Conservation (phyloP, 176 grass and related monocot species). For the Triticum monococcum region DNA sequence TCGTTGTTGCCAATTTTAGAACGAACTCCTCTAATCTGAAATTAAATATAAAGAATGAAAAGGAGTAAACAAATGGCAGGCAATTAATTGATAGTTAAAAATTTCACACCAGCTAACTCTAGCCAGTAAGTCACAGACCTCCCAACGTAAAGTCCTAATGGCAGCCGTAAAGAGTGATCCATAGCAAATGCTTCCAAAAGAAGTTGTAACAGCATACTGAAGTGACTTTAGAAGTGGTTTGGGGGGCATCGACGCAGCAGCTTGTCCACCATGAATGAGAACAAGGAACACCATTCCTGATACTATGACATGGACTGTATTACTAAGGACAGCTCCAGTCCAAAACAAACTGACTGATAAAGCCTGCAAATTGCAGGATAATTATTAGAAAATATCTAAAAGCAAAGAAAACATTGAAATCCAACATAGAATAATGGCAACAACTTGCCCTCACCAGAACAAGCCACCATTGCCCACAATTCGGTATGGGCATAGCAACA, state of each 20-base stretch:
- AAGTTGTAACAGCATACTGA: conserved; percentile 81
- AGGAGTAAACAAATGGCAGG: background rate
- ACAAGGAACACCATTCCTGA: conserved; percentile 99
- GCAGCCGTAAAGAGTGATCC: conserved; percentile 98
- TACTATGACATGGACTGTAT: conserved; percentile 96
- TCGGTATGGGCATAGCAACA: conserved; percentile 75
- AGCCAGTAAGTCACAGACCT: conserved; percentile 54
- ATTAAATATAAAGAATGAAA: background rate
- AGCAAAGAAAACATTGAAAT: conserved; percentile 10
- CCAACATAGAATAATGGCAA: conserved; percentile 30
- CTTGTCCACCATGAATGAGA: conserved; percentile 74
- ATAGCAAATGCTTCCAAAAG: conserved; percentile 99
- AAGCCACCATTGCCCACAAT: conserved; percentile 93
- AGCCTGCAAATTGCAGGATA: conserved; percentile 57
- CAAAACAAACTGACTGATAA: conserved; percentile 97
- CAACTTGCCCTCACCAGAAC: conserved; percentile 99
- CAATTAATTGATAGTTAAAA: background rate
- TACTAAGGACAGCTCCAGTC: conserved; percentile 91
- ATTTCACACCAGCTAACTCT: background rate
- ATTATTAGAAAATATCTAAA: conserved; percentile 2
- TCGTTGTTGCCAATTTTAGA: conserved; percentile 96
- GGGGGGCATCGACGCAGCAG: conserved; percentile 79
- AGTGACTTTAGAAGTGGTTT: conserved; percentile 80
- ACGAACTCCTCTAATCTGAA: conserved; percentile 87
- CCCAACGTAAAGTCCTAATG: conserved; percentile 93